Percentiles rank a stretch among this genome's conserved stretches.
Evolutionary conservation across 208 protist genomes (phyloP).

Genomic region (Trichomonas gallinae): DNA sequence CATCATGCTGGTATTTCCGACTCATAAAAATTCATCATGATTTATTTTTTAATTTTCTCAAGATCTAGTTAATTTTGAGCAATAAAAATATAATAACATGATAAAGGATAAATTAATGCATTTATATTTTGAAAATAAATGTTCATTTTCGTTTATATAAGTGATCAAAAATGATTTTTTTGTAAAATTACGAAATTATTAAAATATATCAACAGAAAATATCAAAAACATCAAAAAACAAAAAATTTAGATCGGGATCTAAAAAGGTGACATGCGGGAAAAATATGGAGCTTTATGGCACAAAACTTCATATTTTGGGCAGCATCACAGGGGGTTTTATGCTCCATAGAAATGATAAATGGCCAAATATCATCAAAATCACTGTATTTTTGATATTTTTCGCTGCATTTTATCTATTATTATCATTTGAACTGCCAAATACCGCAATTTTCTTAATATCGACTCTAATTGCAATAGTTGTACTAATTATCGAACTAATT

Average conservation of each 20-base stretch:
- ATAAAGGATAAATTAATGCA: too few species aligned
- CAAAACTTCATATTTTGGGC: background rate
- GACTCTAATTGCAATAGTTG: background rate
- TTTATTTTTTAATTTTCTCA: too few species aligned
- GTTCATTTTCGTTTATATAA: background rate
- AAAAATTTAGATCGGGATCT: background rate
- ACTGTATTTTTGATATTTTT: background rate
- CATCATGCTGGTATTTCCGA: too few species aligned
- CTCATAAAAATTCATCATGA: too few species aligned
- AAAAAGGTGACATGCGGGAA: background rate
- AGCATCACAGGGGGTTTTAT: background rate
- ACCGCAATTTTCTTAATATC: background rate
- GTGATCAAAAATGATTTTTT: background rate
- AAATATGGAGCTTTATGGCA: conserved; percentile 1
- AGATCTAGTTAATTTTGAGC: too few species aligned
- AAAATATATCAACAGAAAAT: background rate
- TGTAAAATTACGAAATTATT: background rate
- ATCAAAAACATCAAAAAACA: background rate
- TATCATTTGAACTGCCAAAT: background rate
- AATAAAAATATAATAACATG: too few species aligned
- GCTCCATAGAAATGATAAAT: background rate
- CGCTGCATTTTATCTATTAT: background rate
- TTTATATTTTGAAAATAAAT: too few species aligned
- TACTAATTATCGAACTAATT: conserved; percentile 18
- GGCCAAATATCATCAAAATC: background rate